A percentile compares a stretch with the other conserved stretches of the same genome.
Evolutionary conservation across 176 grass and related monocot genomes (phyloP).

Genomic region (Rhynchospora tenuis): DNA sequence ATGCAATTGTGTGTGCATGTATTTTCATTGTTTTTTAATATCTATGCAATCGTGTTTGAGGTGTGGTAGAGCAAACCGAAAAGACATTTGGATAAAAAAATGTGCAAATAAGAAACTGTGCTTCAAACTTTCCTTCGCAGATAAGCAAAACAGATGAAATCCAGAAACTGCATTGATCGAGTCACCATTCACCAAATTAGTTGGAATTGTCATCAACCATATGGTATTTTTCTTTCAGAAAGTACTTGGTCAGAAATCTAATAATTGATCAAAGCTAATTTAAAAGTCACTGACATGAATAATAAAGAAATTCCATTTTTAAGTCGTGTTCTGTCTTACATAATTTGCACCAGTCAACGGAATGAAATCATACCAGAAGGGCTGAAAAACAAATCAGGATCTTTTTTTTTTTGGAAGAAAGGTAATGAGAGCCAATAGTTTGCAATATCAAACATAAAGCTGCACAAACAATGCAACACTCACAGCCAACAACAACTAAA

Average conservation of each 20-base stretch:
- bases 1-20: not conserved
- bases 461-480: not conserved
- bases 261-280: not conserved
- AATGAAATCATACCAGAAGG: not conserved
- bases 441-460: not conserved
- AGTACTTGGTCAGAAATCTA: not conserved
- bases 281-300: not conserved
- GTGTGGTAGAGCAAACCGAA: not conserved
- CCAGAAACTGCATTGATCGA: not conserved
- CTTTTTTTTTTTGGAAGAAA: not conserved
- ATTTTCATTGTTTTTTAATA: not conserved
- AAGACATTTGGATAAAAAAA: not conserved
- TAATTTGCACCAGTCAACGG: not conserved
- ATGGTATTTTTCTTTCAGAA: too few relatives aligned
- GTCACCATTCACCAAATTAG: too few relatives aligned
- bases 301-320: not conserved
- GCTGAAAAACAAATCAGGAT: not conserved
- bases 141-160: not conserved
- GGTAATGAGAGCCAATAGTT: not conserved
- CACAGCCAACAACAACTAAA: not conserved
- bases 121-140: not conserved
- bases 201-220: too few relatives aligned
- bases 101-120: too few relatives aligned
- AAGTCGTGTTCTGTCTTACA: not conserved
- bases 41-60: not conserved